phyloP scores from a whole-genome alignment of 345 rosid genomes.

The Citrus hindsii region DNA sequence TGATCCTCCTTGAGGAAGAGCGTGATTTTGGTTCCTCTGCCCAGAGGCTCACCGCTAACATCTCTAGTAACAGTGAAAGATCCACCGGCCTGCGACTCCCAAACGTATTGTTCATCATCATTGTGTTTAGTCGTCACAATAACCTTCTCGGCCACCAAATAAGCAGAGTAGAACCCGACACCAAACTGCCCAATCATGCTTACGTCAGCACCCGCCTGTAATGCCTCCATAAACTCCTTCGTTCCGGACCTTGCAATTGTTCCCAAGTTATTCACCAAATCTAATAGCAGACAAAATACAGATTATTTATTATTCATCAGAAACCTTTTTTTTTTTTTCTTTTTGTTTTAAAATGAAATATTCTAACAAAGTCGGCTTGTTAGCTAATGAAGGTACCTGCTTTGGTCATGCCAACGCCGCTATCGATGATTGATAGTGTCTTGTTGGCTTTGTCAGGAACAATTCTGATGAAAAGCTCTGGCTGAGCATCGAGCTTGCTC shows the following conservation, averaged over 20 bases:
- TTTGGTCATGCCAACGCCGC: constrained; percentile 59
- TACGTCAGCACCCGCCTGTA: constrained; percentile 57
- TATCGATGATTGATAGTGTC: constrained; percentile 42
- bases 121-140: constrained; percentile 51
- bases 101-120: constrained; percentile 51
- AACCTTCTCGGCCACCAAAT: constrained; percentile 52
- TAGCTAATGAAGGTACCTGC: constrained; percentile 25
- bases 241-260: constrained; percentile 59
- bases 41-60: constrained; percentile 44
- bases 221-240: constrained; percentile 57
- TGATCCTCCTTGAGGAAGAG: constrained; percentile 54
- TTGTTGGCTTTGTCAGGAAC: constrained; percentile 51
- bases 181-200: constrained; percentile 66
- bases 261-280: constrained; percentile 60
- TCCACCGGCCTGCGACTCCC: constrained; percentile 63
- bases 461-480: constrained; percentile 50
- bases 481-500: constrained; percentile 53
- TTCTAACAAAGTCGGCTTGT: not conserved
- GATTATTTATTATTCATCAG: not conserved
- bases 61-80: constrained; percentile 48
- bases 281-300: constrained; percentile 8
- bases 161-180: constrained; percentile 55
- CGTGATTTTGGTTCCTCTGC: constrained; percentile 51
- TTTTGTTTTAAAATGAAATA: too few species aligned
- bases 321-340: too few species aligned